A percentile compares a stretch with the other conserved stretches of the same genome.
Evolutionary conservation across 148 eudicot species (phyloP).

Genomic region (Persicaria tinctoria): DNA sequence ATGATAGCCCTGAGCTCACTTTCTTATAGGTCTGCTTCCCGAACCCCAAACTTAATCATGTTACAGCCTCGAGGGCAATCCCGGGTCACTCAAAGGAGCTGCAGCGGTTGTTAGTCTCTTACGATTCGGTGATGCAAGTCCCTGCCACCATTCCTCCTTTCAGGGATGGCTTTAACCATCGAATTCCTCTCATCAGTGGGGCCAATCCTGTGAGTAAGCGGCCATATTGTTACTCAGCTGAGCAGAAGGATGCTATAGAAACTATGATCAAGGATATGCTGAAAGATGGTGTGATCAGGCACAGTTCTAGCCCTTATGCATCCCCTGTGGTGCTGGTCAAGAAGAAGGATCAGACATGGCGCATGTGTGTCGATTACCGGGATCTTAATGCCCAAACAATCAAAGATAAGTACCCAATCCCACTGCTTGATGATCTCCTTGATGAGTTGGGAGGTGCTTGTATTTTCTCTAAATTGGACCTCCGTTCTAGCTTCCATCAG

Average conservation of each 20-base stretch:
- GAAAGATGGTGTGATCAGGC: too few relatives aligned
- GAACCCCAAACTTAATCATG: too few relatives aligned
- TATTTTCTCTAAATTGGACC: not conserved
- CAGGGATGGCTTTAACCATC: not conserved
- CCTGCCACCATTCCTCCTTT: not conserved
- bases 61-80: too few relatives aligned
- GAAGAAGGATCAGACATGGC: not conserved
- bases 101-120: not conserved
- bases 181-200: not conserved
- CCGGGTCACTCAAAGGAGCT: not conserved
- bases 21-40: not conserved
- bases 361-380: not conserved
- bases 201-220: not conserved
- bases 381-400: not conserved
- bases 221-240: not conserved
- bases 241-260: not conserved
- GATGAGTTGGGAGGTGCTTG: too few relatives aligned
- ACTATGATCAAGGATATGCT: not conserved
- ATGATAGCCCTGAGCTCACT: not conserved
- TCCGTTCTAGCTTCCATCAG: too few relatives aligned
- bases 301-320: too few relatives aligned
- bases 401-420: not conserved
- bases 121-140: not conserved
- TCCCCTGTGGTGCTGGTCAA: too few relatives aligned
- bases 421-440: not conserved